Conservation (phyloP, 2,329 filamentous ascomycete species). For the Colletotrichum sp. region DNA sequence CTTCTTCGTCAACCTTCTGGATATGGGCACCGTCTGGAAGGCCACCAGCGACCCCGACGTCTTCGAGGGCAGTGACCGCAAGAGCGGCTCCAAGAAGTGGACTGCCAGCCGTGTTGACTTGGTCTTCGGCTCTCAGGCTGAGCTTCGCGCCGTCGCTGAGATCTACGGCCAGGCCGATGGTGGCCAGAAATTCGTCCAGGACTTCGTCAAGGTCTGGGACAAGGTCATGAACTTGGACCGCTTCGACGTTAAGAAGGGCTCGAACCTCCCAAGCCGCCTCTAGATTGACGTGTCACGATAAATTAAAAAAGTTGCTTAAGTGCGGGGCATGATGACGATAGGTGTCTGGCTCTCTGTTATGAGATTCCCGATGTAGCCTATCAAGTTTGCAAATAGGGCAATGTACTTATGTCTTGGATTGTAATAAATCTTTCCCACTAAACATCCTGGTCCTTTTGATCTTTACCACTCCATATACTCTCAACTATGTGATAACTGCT, state of each 20-base stretch:
- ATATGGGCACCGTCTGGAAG: conserved; percentile 71
- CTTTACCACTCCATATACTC: too few relatives aligned
- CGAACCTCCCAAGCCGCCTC: conserved; percentile 3
- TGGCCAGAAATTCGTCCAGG: conserved; percentile 69
- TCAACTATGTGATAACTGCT: rapidly evolving
- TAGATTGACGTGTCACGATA: neutral
- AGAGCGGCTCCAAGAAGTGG: conserved; percentile 71
- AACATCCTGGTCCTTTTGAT: rapidly evolving
- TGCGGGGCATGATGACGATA: neutral
- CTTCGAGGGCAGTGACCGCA: conserved; percentile 70
- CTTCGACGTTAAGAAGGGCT: conserved; percentile 57
- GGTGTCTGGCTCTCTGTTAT: neutral
- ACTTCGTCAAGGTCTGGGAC: conserved; percentile 74
- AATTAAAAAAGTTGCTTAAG: neutral
- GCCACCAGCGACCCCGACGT: conserved; percentile 54
- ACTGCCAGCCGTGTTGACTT: conserved; percentile 72
- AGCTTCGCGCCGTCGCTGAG: conserved; percentile 74
- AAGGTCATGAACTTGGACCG: conserved; percentile 80
- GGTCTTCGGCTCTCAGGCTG: conserved; percentile 75
- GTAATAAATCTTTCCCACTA: neutral
- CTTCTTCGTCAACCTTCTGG: conserved; percentile 82
- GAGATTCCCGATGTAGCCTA: neutral
- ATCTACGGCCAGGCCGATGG: conserved; percentile 69
- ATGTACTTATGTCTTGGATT: neutral
- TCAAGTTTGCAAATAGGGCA: neutral